Evolutionary conservation across 2,329 filamentous ascomycete species (phyloP).

Genomic region (Drechslerella stenobrocha): DNA sequence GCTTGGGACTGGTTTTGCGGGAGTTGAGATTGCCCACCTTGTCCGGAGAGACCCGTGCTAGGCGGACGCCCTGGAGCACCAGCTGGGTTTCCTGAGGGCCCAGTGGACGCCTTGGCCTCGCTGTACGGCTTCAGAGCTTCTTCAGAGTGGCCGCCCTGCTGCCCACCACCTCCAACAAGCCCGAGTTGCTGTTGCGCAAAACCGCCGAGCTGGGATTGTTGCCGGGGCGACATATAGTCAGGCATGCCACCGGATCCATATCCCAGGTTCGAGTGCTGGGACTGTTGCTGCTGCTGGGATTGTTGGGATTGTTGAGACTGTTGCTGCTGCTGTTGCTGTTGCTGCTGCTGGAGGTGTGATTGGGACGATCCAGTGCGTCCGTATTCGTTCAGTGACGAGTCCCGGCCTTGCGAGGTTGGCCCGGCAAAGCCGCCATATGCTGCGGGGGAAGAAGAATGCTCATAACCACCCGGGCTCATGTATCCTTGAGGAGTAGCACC

Average conservation of each 20-base stretch:
- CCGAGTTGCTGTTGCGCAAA: constrained; percentile 52
- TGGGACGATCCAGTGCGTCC: constrained; percentile 53
- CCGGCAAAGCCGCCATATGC: constrained; percentile 62
- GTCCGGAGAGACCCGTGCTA: constrained; percentile 50
- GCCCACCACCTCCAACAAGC: constrained; percentile 48
- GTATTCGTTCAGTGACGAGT: constrained; percentile 51
- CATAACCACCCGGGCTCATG: constrained; percentile 62
- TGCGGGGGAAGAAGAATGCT: constrained; percentile 68
- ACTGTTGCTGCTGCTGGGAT: constrained; percentile 50
- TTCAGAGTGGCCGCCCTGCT: constrained; percentile 51
- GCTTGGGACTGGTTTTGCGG: constrained; percentile 50
- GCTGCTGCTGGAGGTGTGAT: constrained; percentile 49
- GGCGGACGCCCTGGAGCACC: constrained; percentile 52
- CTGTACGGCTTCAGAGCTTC: constrained; percentile 53
- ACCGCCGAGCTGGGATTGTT: constrained; percentile 49
- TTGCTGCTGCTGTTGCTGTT: no score
- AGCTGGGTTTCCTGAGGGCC: constrained; percentile 51
- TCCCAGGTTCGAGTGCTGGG: constrained; percentile 50
- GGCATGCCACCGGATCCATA: constrained; percentile 50
- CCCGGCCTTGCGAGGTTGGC: constrained; percentile 51
- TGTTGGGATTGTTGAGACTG: constrained; percentile 54
- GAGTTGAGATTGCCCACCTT: constrained; percentile 47
- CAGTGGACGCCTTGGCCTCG: constrained; percentile 52
- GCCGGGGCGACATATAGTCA: constrained; percentile 51
- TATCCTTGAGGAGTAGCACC: constrained; percentile 66